Conservation (phyloP, 1,139 yeast species). For the Pichia sp. region DNA sequence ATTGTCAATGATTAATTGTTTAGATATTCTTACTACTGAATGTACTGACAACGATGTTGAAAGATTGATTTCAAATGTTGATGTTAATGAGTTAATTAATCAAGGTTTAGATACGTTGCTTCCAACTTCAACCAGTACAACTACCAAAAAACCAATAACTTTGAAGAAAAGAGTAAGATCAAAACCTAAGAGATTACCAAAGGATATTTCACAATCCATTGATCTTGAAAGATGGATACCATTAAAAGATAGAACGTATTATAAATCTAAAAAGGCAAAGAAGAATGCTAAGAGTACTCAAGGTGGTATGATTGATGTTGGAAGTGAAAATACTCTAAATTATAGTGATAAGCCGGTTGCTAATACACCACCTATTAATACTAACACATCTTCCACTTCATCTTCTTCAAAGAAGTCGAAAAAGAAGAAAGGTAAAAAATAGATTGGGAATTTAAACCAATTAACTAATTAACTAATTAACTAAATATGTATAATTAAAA, state of each 20-base stretch:
- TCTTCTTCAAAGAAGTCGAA: conserved; percentile 19
- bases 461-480: background rate
- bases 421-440: conserved; percentile 19
- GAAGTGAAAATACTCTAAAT: conserved; percentile 12
- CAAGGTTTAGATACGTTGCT: background rate
- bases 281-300: conserved; percentile 50
- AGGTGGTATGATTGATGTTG: conserved; percentile 62
- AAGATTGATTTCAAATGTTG: conserved; percentile 5
- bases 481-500: background rate
- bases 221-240: conserved; percentile 90
- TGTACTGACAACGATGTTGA: conserved; percentile 28
- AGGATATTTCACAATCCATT: conserved; percentile 35
- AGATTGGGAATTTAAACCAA: background rate
- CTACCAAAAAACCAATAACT: background rate
- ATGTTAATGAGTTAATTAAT: background rate
- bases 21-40: conserved; percentile 22
- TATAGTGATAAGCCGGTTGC: conserved; percentile 3
- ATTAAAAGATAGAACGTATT: conserved; percentile 73
- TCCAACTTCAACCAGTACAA: conserved; percentile 27
- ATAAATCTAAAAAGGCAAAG: conserved; percentile 66
- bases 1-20: conserved; percentile 32
- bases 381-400: conserved; percentile 10
- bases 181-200: conserved; percentile 36
- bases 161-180: conserved; percentile 30
- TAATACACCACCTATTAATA: conserved; percentile 13